phyloP scores from a whole-genome alignment of 2,329 filamentous ascomycete species.

The Cytospora mali region DNA sequence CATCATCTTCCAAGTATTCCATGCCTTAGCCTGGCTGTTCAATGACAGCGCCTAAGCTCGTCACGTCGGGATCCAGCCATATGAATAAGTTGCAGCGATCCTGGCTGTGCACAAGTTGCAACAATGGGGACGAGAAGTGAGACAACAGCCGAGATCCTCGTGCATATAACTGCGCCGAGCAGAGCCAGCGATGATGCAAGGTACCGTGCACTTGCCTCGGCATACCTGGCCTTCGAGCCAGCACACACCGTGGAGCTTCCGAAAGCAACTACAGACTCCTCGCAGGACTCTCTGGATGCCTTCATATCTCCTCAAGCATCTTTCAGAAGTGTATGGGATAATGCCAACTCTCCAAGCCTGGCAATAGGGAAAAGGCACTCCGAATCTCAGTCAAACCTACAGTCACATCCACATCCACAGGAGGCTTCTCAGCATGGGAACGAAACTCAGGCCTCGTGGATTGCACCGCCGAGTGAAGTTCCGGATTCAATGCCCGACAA shows the following conservation, averaged over 20 bases:
- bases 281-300: not conserved
- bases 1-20: not conserved
- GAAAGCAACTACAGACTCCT: slow-evolving; percentile 1
- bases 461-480: slow-evolving; percentile 52
- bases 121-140: slow-evolving; percentile 34
- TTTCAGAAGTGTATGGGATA: slow-evolving; percentile 37
- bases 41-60: not conserved
- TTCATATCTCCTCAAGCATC: slow-evolving; percentile 36
- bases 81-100: not conserved
- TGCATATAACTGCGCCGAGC: slow-evolving; percentile 58
- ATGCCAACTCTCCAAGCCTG: slow-evolving; percentile 34
- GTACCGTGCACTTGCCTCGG: slow-evolving; percentile 53
- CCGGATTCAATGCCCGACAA: slow-evolving; percentile 56
- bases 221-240: slow-evolving; percentile 54
- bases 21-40: not conserved
- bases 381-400: not conserved
- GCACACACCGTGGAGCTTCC: slow-evolving; percentile 26
- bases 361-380: slow-evolving; percentile 6
- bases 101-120: not conserved
- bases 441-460: slow-evolving; percentile 42
- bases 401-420: not conserved
- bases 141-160: slow-evolving; percentile 51
- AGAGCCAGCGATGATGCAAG: slow-evolving; percentile 49
- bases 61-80: not conserved
- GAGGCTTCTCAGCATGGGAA: slow-evolving; percentile 6